These are phyloP conservation scores for Tremella fuciformis DNA, from an alignment of 768 basidiomycete genomes.

Conservation along the genomic window DNA sequence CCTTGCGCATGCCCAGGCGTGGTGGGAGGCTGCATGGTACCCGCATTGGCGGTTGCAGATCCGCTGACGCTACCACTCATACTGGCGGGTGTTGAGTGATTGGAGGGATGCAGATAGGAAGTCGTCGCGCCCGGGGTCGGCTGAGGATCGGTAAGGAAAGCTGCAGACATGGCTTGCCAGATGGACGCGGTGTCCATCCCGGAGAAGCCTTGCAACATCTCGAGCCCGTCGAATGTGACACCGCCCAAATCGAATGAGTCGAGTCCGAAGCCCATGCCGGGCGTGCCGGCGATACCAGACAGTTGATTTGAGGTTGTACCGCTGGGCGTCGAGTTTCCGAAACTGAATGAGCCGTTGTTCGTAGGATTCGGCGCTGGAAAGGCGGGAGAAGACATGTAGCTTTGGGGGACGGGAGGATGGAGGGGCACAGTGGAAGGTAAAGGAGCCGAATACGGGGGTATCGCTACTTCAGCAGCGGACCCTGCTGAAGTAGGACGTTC, in stretches of 20 bases:
- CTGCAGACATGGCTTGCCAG: constrained; percentile 28
- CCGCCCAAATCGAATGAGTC: constrained; percentile 41
- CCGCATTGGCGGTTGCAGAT: not conserved
- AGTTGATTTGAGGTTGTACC: too few species aligned
- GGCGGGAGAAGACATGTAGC: not conserved
- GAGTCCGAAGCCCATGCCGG: not conserved
- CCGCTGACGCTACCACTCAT: not conserved
- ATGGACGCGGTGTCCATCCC: constrained; percentile 22
- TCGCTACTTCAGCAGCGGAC: not conserved
- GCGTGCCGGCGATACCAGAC: too few species aligned
- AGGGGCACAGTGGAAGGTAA: not conserved
- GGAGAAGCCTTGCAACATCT: constrained; percentile 42
- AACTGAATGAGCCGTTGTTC: not conserved
- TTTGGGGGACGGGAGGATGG: not conserved
- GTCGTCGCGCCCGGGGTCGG: not conserved
- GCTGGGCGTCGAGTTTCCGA: too few species aligned
- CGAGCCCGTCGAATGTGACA: constrained; percentile 41
- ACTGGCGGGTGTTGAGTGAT: not conserved
- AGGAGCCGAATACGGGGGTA: not conserved
- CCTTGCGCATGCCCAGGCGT: too few species aligned
- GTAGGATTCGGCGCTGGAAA: not conserved
- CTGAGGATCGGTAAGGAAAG: too few species aligned
- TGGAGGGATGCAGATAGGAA: constrained; percentile 6
- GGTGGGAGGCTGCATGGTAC: not conserved
- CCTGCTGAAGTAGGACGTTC: constrained; percentile 5